Conservation (phyloP, 2,329 filamentous ascomycete species). For the Cladophialophora bantiana region DNA sequence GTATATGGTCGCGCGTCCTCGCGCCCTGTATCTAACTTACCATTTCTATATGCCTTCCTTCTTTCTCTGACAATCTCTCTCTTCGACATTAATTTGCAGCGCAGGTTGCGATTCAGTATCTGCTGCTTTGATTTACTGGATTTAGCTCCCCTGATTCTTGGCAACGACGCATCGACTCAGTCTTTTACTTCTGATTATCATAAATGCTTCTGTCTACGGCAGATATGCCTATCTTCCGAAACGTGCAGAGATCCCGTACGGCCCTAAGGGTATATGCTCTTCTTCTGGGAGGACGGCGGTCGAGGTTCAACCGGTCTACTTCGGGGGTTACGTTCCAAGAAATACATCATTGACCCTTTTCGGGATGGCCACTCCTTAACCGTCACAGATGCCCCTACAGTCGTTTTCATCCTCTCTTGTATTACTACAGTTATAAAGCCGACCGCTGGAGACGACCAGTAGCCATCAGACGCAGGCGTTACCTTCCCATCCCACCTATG, state of each 20-base stretch:
- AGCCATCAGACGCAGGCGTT: background rate
- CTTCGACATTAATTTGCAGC: background rate
- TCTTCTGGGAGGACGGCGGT: conserved; percentile 6
- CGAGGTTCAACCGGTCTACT: conserved; percentile 18
- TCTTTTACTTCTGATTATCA: background rate
- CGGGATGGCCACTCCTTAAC: background rate
- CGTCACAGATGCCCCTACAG: background rate
- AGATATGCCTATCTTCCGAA: conserved; percentile 6
- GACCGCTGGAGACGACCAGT: background rate
- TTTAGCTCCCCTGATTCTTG: background rate
- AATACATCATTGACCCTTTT: conserved; percentile 15
- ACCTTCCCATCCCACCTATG: background rate
- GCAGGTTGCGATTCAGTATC: background rate
- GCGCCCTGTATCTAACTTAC: no score
- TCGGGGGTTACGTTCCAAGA: background rate
- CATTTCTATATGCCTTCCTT: conserved; percentile 5
- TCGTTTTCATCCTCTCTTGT: background rate
- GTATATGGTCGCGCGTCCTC: background rate
- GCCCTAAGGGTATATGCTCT: conserved; percentile 10
- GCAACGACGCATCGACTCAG: background rate
- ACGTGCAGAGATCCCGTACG: conserved; percentile 9
- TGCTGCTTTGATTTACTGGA: background rate
- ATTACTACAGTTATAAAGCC: background rate
- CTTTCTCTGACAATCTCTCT: background rate
- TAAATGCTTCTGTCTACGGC: background rate